phyloP scores from a whole-genome alignment of 208 protist genomes.

The Porcisia deanei region DNA sequence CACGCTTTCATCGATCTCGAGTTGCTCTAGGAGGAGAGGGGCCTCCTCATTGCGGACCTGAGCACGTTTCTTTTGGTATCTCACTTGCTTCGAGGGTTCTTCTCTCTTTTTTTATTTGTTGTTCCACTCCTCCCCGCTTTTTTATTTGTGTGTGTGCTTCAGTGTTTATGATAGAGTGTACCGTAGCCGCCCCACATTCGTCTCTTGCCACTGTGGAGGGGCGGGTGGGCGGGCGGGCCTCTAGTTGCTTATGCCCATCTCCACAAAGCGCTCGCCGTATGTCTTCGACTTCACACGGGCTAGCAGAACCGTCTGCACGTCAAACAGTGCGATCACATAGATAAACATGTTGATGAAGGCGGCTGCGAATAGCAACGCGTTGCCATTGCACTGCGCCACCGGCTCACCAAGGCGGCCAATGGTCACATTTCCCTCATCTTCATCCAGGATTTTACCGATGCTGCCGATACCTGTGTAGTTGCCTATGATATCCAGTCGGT shows the following conservation, averaged over 20 bases:
- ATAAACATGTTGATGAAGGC: slow-evolving; percentile 62
- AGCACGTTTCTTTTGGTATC: background rate
- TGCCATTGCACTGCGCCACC: slow-evolving; percentile 48
- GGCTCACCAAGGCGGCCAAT: slow-evolving; percentile 57
- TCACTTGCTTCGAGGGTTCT: slow-evolving; percentile 1
- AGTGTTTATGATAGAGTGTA: background rate
- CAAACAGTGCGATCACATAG: slow-evolving; percentile 74
- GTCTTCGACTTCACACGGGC: slow-evolving; percentile 80
- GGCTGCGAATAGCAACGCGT: slow-evolving; percentile 54
- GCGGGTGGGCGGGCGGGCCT: background rate
- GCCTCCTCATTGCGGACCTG: no score
- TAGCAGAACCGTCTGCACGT: slow-evolving; percentile 80
- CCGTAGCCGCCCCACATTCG: background rate
- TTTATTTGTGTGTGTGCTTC: background rate
- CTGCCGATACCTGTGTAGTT: slow-evolving; percentile 27
- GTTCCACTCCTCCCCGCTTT: no score
- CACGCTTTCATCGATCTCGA: background rate
- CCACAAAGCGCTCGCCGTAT: slow-evolving; percentile 82
- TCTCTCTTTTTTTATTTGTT: background rate
- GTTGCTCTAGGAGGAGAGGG: background rate
- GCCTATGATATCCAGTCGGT: slow-evolving; percentile 20
- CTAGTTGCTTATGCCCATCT: slow-evolving; percentile 86
- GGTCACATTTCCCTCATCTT: slow-evolving; percentile 31
- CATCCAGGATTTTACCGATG: slow-evolving; percentile 24
- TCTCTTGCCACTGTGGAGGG: background rate